Base-by-base conservation (phyloP, 23 red algal species). In the Agarophyton chilense region DNA sequence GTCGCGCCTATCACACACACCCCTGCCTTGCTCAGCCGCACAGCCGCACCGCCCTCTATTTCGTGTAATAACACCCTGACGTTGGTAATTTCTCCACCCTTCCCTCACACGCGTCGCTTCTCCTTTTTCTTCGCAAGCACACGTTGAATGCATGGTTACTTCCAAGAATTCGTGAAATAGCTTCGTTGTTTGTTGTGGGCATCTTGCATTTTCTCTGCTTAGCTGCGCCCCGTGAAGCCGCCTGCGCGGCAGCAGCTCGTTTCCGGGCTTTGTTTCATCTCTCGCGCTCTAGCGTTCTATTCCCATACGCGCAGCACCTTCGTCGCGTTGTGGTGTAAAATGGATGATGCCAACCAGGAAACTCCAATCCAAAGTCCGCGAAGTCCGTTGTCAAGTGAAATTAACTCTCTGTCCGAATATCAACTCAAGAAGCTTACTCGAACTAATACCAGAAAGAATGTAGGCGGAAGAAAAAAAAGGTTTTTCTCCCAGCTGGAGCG, bases 381-480 rank as follows among this genome's bases (percentile, higher is more conserved):
- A 17, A 74, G 68, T 49, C n/a, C 68, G 4, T 49, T 74, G 21
- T 74, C 68, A 2, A 74, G 68, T 39, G 68, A 74, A 49, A 47
- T 74, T 12, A 49, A 74, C 41, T 74, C 54, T 45, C 10, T 83
- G 29, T 65, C 79, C 56, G 79, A 83, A 17, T 29, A 61, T 65
- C 79, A 83, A 47, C 79, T 83, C 18, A 60, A 65, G 40, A 61
- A 56, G 38, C 79, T 83, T 47, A 83, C 79, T 47, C 79, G 79
- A 47, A 66, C 79, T 17, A 83, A 83, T 56, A 83, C 79, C 17
- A 61, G 57, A 64, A 83, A 45, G 79, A 83, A 83, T 28, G 25
- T 83, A 22, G 79, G 79, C 4, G 55, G 29, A 26, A 52, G 52
- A 38, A 61, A 56, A 18, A 65, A 56, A 29, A 66, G 79, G 39